A percentile compares a stretch with the other conserved stretches of the same genome.
phyloP scores from a whole-genome alignment of 805 yeast species.

The Starmerella sirachaensis region DNA sequence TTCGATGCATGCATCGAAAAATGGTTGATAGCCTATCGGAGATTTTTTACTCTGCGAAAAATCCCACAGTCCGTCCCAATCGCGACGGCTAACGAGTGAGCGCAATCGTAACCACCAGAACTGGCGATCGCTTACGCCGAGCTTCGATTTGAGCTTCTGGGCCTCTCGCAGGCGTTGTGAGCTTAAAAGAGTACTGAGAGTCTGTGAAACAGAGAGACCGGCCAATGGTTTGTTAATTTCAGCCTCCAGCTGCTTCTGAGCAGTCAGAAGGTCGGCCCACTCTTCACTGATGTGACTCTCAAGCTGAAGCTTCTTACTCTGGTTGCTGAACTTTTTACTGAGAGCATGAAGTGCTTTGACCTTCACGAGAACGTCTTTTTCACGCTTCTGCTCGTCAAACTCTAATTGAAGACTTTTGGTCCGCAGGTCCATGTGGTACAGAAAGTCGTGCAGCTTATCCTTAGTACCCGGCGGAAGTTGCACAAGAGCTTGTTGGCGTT shows the following conservation, averaged over 20 bases:
- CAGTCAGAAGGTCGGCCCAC: slow-evolving; percentile 33
- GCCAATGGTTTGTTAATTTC: slow-evolving; percentile 34
- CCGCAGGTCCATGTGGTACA: slow-evolving; percentile 50
- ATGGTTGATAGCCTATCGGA: slow-evolving; percentile 60
- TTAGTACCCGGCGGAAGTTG: slow-evolving; percentile 22
- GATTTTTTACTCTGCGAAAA: slow-evolving; percentile 44
- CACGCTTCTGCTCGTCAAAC: slow-evolving; percentile 15
- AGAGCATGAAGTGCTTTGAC: slow-evolving; percentile 24
- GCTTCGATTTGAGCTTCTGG: slow-evolving; percentile 37
- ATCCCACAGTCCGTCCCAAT: slow-evolving; percentile 45
- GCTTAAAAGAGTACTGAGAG: slow-evolving; percentile 36
- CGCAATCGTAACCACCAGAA: slow-evolving; percentile 44
- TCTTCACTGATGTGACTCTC: slow-evolving; percentile 36
- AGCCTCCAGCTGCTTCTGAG: slow-evolving; percentile 36
- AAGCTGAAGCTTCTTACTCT: slow-evolving; percentile 24
- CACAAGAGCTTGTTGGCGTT: slow-evolving; percentile 32
- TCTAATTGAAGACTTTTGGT: slow-evolving; percentile 12
- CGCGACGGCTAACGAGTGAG: slow-evolving; percentile 35
- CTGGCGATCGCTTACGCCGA: slow-evolving; percentile 47
- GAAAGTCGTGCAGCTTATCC: slow-evolving; percentile 40
- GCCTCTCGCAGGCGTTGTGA: slow-evolving; percentile 43
- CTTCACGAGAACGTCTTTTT: slow-evolving; percentile 6
- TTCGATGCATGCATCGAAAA: slow-evolving; percentile 42
- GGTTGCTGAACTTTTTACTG: slow-evolving; percentile 28
- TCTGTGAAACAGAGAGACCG: slow-evolving; percentile 37